These are phyloP conservation scores for Pseudocercospora cruenta DNA, from an alignment of 2,329 filamentous ascomycete genomes.

Conservation along the genomic window DNA sequence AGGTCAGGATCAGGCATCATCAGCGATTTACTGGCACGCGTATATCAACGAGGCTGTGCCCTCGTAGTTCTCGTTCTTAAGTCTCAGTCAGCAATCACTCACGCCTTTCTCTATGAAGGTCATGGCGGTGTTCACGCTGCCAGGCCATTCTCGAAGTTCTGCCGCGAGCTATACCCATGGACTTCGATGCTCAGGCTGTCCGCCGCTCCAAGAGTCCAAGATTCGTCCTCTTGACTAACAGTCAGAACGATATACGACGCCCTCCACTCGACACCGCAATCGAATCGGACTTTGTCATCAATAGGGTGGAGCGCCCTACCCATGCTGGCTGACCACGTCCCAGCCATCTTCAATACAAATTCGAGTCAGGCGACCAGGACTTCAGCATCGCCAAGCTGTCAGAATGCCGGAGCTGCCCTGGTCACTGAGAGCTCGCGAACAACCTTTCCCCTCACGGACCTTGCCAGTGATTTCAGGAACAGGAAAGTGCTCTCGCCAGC, in stretches of 20 bases:
- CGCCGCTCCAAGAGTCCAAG: not conserved
- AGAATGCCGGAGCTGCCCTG: not conserved
- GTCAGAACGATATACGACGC: not conserved
- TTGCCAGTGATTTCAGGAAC: not conserved
- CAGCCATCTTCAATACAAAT: not conserved
- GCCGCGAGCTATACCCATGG: no score
- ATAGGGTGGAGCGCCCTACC: not conserved
- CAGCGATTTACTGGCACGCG: not conserved
- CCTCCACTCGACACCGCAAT: not conserved
- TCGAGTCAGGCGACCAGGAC: not conserved
- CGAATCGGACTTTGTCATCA: not conserved
- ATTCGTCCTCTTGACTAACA: no score
- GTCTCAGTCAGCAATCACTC: no score
- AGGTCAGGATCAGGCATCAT: no score
- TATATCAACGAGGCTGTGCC: not conserved
- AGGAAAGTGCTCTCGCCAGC: not conserved
- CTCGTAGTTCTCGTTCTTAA: not conserved
- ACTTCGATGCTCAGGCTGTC: not conserved
- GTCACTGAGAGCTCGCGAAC: not conserved
- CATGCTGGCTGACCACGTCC: not conserved
- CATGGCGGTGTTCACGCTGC: not conserved
- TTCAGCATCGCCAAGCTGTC: slow-evolving; percentile 2
- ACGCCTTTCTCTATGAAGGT: not conserved
- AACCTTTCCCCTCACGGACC: slow-evolving; percentile 1
- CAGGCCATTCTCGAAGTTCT: not conserved